Evolutionary conservation across 257 asterid species (phyloP).

Genomic region (Solanum boliviense): DNA sequence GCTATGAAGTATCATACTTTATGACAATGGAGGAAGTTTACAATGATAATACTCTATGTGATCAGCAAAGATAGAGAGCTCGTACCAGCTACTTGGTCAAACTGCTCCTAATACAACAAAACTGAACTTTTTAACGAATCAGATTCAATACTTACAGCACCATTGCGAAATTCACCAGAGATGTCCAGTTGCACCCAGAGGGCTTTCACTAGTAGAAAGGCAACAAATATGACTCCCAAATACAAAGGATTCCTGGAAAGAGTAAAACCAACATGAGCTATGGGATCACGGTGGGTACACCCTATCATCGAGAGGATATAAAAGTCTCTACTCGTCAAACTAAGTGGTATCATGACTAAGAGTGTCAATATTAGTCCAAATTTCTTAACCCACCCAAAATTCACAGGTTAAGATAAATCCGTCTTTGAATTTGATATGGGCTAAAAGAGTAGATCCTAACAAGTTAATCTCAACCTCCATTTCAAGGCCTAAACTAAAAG

Average conservation of each 20-base stretch:
- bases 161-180: conserved; percentile 79
- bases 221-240: conserved; percentile 65
- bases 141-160: conserved; percentile 60
- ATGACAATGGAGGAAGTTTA: background rate
- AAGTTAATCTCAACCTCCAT: background rate
- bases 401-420: background rate
- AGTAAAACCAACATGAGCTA: background rate
- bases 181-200: conserved; percentile 95
- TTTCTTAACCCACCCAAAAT: background rate
- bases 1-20: background rate
- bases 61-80: background rate
- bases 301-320: background rate
- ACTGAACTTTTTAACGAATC: background rate
- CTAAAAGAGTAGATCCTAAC: background rate
- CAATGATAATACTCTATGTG: background rate
- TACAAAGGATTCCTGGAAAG: conserved; percentile 84
- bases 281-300: background rate
- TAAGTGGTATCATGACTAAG: background rate
- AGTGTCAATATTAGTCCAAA: background rate
- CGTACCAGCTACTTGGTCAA: background rate
- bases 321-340: background rate
- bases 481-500: background rate
- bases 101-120: background rate
- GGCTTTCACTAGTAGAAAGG: conserved; percentile 67
- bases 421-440: background rate